A percentile compares a stretch with the other conserved stretches of the same genome.
Conservation (phyloP, 768 basidiomycete species). For the Lactarius akahatsu region DNA sequence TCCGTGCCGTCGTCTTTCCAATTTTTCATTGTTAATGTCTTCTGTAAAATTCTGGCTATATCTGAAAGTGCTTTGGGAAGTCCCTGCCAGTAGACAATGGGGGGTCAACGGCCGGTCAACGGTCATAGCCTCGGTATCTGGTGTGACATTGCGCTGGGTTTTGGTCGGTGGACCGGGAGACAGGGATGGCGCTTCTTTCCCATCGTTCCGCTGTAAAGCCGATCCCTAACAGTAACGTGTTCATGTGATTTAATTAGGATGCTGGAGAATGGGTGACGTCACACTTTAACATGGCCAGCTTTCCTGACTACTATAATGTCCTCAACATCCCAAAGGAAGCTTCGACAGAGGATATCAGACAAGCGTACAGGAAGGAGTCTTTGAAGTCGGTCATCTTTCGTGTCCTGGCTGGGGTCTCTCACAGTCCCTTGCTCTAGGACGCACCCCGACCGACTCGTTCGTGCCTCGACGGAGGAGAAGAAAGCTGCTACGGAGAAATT, state of each 20-base stretch:
- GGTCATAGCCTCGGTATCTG: too few relatives aligned
- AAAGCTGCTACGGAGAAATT: slow-evolving; percentile 78
- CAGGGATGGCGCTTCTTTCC: too few relatives aligned
- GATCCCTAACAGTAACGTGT: too few relatives aligned
- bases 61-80: too few relatives aligned
- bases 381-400: slow-evolving; percentile 48
- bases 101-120: too few relatives aligned
- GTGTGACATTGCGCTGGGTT: too few relatives aligned
- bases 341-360: slow-evolving; percentile 66
- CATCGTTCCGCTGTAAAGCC: too few relatives aligned
- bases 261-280: neutral
- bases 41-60: too few relatives aligned
- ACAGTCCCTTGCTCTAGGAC: slow-evolving; percentile 50
- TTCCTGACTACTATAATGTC: slow-evolving; percentile 79
- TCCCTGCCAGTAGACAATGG: too few relatives aligned
- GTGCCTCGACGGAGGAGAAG: slow-evolving; percentile 69
- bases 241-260: neutral
- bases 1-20: too few relatives aligned
- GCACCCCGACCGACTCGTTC: slow-evolving; percentile 82
- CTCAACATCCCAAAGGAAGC: slow-evolving; percentile 55
- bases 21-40: too few relatives aligned
- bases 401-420: slow-evolving; percentile 3
- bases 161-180: too few relatives aligned
- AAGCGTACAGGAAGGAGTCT: slow-evolving; percentile 79
- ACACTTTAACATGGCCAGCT: slow-evolving; percentile 55